phyloP scores from a whole-genome alignment of 2,329 filamentous ascomycete genomes.

The Plenodomus biglobosus region DNA sequence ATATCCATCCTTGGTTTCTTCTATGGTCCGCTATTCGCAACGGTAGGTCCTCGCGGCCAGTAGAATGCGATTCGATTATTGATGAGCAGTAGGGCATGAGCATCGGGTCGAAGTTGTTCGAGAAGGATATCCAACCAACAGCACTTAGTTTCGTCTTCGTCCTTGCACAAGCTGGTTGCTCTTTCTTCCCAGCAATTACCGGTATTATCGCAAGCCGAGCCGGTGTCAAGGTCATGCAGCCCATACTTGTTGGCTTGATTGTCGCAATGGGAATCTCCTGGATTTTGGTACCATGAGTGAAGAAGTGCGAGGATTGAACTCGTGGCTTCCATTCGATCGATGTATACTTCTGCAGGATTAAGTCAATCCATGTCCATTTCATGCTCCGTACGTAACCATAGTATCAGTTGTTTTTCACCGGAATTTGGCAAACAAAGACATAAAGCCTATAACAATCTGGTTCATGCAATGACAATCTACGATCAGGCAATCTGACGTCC shows the following conservation, averaged over 20 bases:
- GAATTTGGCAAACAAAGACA: no score
- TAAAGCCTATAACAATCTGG: no score
- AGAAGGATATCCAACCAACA: slow-evolving; percentile 50
- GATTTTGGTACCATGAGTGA: neutral
- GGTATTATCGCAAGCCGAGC: slow-evolving; percentile 52
- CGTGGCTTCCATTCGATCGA: neutral
- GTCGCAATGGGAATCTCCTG: neutral
- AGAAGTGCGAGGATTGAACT: neutral
- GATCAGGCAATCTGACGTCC: no score
- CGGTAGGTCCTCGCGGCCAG: slow-evolving; percentile 41
- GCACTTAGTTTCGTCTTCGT: slow-evolving; percentile 60
- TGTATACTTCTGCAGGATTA: no score
- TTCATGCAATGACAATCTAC: no score
- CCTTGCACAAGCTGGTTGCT: slow-evolving; percentile 58
- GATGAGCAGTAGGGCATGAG: slow-evolving; percentile 52
- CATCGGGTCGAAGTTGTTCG: slow-evolving; percentile 56
- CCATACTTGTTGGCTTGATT: neutral
- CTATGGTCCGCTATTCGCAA: slow-evolving; percentile 60
- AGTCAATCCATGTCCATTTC: no score
- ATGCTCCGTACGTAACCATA: no score
- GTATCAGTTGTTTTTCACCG: no score
- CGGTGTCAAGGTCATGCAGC: neutral
- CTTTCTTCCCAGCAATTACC: slow-evolving; percentile 59
- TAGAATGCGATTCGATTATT: neutral
- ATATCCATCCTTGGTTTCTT: slow-evolving; percentile 61